These are phyloP conservation scores for Flaveria ramosissima DNA, from an alignment of 129 eudicot species.

Conservation along the genomic window DNA sequence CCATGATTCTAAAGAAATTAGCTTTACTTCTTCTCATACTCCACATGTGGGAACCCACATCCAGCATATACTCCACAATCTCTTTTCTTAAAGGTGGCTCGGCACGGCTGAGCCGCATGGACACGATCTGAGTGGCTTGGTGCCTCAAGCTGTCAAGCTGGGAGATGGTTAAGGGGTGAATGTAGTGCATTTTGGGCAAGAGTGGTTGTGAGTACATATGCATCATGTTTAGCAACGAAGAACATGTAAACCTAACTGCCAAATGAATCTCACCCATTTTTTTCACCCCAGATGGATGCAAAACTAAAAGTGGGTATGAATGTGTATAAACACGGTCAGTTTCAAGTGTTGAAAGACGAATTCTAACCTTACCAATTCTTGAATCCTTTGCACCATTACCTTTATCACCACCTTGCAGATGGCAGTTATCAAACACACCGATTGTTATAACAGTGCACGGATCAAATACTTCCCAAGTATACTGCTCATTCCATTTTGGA, in stretches of 20 bases:
- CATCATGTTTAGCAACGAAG: slow-evolving; percentile 51
- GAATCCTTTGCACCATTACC: slow-evolving; percentile 18
- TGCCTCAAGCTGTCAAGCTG: slow-evolving; percentile 63
- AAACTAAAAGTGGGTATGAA: slow-evolving; percentile 18
- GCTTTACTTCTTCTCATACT: slow-evolving; percentile 69
- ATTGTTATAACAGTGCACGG: slow-evolving; percentile 23
- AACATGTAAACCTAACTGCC: slow-evolving; percentile 20
- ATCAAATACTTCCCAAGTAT: slow-evolving; percentile 33
- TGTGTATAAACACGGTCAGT: slow-evolving; percentile 21
- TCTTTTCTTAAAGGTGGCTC: slow-evolving; percentile 66
- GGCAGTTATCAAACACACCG: slow-evolving; percentile 19
- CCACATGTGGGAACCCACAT: slow-evolving; percentile 63
- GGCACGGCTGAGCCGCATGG: slow-evolving; percentile 47
- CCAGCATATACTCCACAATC: slow-evolving; percentile 67
- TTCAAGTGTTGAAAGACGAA: slow-evolving; percentile 22
- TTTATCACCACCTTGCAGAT: slow-evolving; percentile 24
- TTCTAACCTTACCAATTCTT: slow-evolving; percentile 29
- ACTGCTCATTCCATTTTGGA: slow-evolving; percentile 31
- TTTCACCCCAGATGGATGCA: slow-evolving; percentile 17
- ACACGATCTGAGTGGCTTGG: slow-evolving; percentile 53
- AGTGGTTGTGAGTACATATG: slow-evolving; percentile 58
- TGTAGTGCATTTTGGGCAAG: slow-evolving; percentile 74
- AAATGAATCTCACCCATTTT: slow-evolving; percentile 45
- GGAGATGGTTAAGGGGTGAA: slow-evolving; percentile 55
- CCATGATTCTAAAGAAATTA: slow-evolving; percentile 51